phyloP scores from a whole-genome alignment of 2,329 filamentous ascomycete species.

The Clonostachys rosea region DNA sequence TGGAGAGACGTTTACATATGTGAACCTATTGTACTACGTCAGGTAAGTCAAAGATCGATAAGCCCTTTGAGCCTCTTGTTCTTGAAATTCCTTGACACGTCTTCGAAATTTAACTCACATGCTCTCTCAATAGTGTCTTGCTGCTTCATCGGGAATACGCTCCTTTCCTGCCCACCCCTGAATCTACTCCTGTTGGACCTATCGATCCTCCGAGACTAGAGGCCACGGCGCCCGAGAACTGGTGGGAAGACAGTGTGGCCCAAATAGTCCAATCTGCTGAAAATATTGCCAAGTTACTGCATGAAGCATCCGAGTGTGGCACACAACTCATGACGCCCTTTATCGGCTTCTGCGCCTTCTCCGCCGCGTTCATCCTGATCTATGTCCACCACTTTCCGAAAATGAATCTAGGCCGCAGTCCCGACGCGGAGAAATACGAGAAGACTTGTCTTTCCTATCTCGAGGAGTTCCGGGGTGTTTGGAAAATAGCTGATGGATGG shows the following conservation, averaged over 20 bases:
- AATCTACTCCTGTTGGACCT: slow-evolving; percentile 26
- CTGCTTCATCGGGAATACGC: slow-evolving; percentile 38
- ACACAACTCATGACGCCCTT: slow-evolving; percentile 32
- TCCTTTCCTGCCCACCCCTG: slow-evolving; percentile 31
- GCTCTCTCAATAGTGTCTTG: slow-evolving; percentile 19
- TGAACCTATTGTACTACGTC: slow-evolving; percentile 36
- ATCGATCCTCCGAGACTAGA: slow-evolving; percentile 32
- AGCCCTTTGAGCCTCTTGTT: not conserved
- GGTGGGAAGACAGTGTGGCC: slow-evolving; percentile 30
- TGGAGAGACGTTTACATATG: slow-evolving; percentile 33
- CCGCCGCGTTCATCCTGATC: slow-evolving; percentile 32
- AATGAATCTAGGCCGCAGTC: slow-evolving; percentile 30
- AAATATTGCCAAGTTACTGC: slow-evolving; percentile 24
- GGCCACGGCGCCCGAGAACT: slow-evolving; percentile 25
- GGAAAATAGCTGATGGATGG: slow-evolving; percentile 20
- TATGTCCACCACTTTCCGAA: slow-evolving; percentile 31
- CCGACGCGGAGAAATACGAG: slow-evolving; percentile 9
- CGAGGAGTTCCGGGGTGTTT: slow-evolving; percentile 16
- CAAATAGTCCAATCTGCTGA: slow-evolving; percentile 28
- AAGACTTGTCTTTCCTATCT: slow-evolving; percentile 17
- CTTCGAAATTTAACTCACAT: not conserved
- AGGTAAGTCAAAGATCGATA: slow-evolving; percentile 18
- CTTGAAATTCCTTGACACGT: not conserved
- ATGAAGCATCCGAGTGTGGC: slow-evolving; percentile 28
- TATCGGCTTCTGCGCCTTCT: slow-evolving; percentile 39